These are phyloP conservation scores for Naganishia vishniacii DNA, from an alignment of 768 basidiomycete species.

Conservation along the genomic window DNA sequence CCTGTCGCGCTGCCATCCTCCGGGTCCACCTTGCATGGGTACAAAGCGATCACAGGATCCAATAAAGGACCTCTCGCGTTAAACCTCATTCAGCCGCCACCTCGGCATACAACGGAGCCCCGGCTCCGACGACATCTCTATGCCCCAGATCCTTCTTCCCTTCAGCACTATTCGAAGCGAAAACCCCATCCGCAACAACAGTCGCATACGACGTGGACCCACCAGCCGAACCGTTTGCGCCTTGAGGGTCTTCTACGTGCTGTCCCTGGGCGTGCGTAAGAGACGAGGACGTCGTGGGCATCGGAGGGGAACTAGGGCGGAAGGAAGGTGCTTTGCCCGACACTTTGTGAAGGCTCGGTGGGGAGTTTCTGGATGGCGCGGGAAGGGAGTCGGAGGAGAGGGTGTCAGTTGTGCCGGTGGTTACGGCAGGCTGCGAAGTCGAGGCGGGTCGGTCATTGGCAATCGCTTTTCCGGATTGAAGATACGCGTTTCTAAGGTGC, in stretches of 20 bases:
- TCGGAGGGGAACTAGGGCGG: not conserved
- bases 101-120: not conserved
- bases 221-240: too few species aligned
- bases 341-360: not conserved
- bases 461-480: not conserved
- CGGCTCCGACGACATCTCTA: not conserved
- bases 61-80: not conserved
- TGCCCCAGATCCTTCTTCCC: too few species aligned
- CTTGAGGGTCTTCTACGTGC: not conserved
- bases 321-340: not conserved
- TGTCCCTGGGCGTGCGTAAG: not conserved
- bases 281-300: not conserved
- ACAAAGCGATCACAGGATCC: too few species aligned
- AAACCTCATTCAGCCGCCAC: constrained; percentile 8
- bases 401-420: not conserved
- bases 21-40: too few species aligned
- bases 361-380: not conserved
- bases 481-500: not conserved
- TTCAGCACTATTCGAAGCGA: too few species aligned
- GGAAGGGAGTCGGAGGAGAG: not conserved
- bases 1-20: too few species aligned
- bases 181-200: constrained; percentile 9
- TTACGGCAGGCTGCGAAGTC: not conserved
- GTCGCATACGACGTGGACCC: not conserved
- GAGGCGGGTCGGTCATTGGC: not conserved